These are phyloP conservation scores for Polytrichum formosum DNA, from an alignment of 225 moss, liverwort and hornwort genomes.

Conservation along the genomic window DNA sequence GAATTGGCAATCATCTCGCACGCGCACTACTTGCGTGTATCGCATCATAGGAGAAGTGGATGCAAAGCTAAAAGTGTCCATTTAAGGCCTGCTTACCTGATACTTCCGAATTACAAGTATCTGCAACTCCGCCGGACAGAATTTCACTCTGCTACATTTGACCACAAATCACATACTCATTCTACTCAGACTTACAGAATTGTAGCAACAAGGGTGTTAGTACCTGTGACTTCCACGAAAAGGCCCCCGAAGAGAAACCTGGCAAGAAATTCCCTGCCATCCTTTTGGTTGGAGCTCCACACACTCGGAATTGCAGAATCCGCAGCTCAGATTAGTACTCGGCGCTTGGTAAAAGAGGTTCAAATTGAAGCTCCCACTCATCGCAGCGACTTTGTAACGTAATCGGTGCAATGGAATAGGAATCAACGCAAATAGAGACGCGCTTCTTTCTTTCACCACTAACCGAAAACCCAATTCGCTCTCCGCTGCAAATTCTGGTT, in stretches of 20 bases:
- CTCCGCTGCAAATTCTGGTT: too few relatives aligned
- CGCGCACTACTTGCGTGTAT: too few relatives aligned
- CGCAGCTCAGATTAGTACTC: conserved; percentile 16
- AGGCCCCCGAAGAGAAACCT: conserved; percentile 11
- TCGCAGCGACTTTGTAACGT: conserved; percentile 12
- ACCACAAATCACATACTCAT: conserved; percentile 9
- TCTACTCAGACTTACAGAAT: conserved; percentile 1
- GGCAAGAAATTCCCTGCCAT: conserved; percentile 19
- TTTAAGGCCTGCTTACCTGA: neutral
- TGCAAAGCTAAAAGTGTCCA: too few relatives aligned
- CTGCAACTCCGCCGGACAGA: neutral
- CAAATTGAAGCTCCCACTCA: conserved; percentile 25
- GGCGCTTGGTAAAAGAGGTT: conserved; percentile 18
- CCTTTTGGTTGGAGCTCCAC: conserved; percentile 14
- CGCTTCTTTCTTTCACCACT: too few relatives aligned
- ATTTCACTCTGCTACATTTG: neutral
- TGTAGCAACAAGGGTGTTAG: neutral
- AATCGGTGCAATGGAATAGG: neutral
- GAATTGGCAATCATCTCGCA: too few relatives aligned
- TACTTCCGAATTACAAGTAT: too few relatives aligned
- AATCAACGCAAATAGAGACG: too few relatives aligned
- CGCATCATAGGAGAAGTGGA: too few relatives aligned
- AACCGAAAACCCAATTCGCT: too few relatives aligned
- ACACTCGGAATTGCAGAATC: conserved; percentile 15
- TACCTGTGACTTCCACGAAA: conserved; percentile 7